These are phyloP conservation scores for Cryptosporidium xiaoi DNA, from an alignment of 169 alveolate genomes.

Conservation along the genomic window DNA sequence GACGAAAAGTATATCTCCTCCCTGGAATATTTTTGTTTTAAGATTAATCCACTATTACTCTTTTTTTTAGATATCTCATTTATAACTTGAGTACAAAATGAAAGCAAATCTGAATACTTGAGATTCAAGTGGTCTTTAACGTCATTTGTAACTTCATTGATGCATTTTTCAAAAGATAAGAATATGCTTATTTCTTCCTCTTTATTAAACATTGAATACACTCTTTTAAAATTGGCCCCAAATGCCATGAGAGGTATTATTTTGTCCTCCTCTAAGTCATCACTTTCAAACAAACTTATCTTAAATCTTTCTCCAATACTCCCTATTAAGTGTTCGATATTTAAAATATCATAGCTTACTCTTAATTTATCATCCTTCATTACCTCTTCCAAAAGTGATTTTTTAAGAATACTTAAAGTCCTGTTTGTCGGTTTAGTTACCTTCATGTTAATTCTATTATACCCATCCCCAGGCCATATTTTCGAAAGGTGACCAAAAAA, in stretches of 20 bases:
- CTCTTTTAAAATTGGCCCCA: neutral
- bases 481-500: conserved; percentile 1
- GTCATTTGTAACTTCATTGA: neutral
- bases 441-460: conserved; percentile 10
- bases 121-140: conserved; percentile 1
- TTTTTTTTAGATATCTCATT: conserved; percentile 20
- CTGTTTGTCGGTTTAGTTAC: neutral
- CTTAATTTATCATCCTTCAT: neutral
- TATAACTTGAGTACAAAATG: conserved; percentile 22
- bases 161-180: conserved; percentile 17
- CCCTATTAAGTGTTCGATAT: conserved; percentile 5
- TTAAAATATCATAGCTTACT: neutral
- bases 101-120: conserved; percentile 6
- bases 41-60: neutral
- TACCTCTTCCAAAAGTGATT: conserved; percentile 6
- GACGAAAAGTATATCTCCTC: conserved; percentile 2
- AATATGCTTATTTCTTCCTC: neutral
- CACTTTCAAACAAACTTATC: neutral
- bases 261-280: neutral
- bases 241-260: neutral
- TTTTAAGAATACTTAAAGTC: neutral
- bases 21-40: neutral
- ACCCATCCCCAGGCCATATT: conserved; percentile 69
- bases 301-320: neutral
- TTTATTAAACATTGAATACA: conserved; percentile 2